A percentile compares a stretch with the other conserved stretches of the same genome.
Conservation (phyloP, 2,329 filamentous ascomycete species). For the Diaporthe eres region DNA sequence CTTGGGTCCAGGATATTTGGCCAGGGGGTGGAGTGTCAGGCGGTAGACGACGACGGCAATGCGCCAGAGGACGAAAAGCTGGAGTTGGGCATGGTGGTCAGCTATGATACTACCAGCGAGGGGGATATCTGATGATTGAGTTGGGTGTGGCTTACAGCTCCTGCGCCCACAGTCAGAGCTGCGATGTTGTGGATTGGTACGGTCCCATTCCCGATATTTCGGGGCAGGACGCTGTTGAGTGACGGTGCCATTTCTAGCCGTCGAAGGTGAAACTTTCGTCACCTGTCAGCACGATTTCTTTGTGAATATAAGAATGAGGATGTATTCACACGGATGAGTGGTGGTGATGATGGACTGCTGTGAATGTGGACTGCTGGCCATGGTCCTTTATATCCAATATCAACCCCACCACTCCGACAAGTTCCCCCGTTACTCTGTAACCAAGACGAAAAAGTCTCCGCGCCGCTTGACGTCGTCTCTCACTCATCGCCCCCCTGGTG, state of each 20-base stretch:
- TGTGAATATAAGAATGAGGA: not conserved
- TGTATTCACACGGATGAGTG: not conserved
- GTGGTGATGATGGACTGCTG: not conserved
- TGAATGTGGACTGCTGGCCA: not conserved
- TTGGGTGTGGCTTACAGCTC: not conserved
- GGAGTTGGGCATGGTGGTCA: not conserved
- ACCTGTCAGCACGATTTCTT: not conserved
- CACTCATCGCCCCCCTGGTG: not conserved
- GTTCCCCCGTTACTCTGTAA: not conserved
- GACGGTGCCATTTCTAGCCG: slow-evolving; percentile 9
- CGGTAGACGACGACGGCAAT: slow-evolving; percentile 31
- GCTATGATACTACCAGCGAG: not conserved
- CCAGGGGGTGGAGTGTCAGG: slow-evolving; percentile 25
- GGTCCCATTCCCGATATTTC: not conserved
- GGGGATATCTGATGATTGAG: no score
- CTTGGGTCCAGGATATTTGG: slow-evolving; percentile 36
- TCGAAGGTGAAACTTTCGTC: not conserved
- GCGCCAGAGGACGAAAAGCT: slow-evolving; percentile 19
- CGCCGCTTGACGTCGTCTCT: not conserved
- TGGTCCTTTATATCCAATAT: not conserved
- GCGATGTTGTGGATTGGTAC: not conserved
- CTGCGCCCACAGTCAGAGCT: not conserved
- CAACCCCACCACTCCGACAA: not conserved
- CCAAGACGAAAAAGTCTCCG: not conserved
- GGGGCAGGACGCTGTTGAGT: not conserved